phyloP scores from a whole-genome alignment of 2,329 filamentous ascomycete genomes.

The Tolypocladium ophioglossoides region DNA sequence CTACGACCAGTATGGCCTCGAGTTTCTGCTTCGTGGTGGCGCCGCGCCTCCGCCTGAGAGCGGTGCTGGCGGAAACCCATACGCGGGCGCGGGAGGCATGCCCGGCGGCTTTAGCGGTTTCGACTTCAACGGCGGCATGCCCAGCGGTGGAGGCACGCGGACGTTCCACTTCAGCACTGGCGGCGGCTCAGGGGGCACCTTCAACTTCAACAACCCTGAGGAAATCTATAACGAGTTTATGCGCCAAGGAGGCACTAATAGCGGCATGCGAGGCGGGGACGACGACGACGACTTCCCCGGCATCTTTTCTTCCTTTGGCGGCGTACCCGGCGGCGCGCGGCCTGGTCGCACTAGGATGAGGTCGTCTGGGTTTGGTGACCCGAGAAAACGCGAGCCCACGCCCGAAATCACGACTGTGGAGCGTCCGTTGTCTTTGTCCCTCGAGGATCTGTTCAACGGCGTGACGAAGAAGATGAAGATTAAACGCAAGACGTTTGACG shows the following conservation, averaged over 20 bases:
- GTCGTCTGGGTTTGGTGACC: slow-evolving; percentile 24
- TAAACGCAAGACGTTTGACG: slow-evolving; percentile 90
- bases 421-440: slow-evolving; percentile 63
- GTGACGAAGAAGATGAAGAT: slow-evolving; percentile 97
- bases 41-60: slow-evolving; percentile 53
- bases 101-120: slow-evolving; percentile 41
- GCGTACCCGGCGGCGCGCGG: slow-evolving; percentile 19
- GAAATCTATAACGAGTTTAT: slow-evolving; percentile 81
- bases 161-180: slow-evolving; percentile 56
- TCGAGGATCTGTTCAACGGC: slow-evolving; percentile 84
- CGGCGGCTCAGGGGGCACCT: slow-evolving; percentile 47
- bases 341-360: slow-evolving; percentile 32
- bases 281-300: slow-evolving; percentile 40
- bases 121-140: slow-evolving; percentile 38
- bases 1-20: slow-evolving; percentile 90
- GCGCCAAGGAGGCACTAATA: slow-evolving; percentile 35
- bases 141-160: slow-evolving; percentile 33
- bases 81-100: slow-evolving; percentile 46
- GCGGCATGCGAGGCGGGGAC: slow-evolving; percentile 12
- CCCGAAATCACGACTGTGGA: slow-evolving; percentile 89
- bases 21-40: slow-evolving; percentile 80
- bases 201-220: slow-evolving; percentile 74
- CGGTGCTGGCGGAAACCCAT: slow-evolving; percentile 45
- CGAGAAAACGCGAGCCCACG: slow-evolving; percentile 32
- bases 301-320: slow-evolving; percentile 42